These are phyloP conservation scores for Debaryomyces subglobosus DNA, from an alignment of 1,139 yeast species.

Conservation along the genomic window DNA sequence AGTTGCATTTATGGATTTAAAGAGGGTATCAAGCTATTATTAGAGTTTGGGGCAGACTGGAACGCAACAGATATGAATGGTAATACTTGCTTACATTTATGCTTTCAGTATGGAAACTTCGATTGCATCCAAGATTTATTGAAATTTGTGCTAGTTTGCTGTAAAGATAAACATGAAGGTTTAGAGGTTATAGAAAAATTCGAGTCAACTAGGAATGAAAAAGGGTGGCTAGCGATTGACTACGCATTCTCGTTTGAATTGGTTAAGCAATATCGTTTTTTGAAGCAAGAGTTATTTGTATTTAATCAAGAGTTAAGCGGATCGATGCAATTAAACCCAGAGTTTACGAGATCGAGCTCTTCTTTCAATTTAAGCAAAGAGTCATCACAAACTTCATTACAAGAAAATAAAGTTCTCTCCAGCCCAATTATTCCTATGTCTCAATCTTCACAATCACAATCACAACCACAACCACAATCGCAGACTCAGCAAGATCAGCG, in stretches of 20 bases:
- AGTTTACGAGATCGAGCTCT: conserved; percentile 5
- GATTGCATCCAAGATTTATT: conserved; percentile 66
- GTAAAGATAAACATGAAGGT: conserved; percentile 37
- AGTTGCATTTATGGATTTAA: conserved; percentile 69
- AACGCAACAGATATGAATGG: conserved; percentile 62
- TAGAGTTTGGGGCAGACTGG: conserved; percentile 83
- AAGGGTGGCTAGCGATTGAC: conserved; percentile 74
- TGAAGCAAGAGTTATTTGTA: conserved; percentile 22
- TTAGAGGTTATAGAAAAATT: conserved; percentile 39
- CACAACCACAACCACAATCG: conserved; percentile 9
- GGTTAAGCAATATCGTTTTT: conserved; percentile 25
- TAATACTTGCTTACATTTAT: conserved; percentile 78
- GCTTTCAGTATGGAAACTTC: conserved; percentile 74
- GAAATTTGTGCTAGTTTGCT: conserved; percentile 28
- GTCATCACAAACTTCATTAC: conserved; percentile 16
- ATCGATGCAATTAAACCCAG: conserved; percentile 5
- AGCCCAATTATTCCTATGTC: conserved; percentile 41
- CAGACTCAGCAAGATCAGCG: not conserved
- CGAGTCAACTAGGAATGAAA: conserved; percentile 47
- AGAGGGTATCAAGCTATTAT: conserved; percentile 68
- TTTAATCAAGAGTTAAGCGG: conserved; percentile 9
- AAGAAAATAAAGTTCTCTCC: conserved; percentile 33
- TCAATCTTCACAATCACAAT: conserved; percentile 11
- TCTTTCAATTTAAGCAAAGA: conserved; percentile 3
- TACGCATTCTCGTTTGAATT: conserved; percentile 55